Percentiles rank a stretch among this genome's conserved stretches.
These are phyloP conservation scores for Epichloe sp. DNA, from an alignment of 2,329 filamentous ascomycete genomes.

Conservation along the genomic window DNA sequence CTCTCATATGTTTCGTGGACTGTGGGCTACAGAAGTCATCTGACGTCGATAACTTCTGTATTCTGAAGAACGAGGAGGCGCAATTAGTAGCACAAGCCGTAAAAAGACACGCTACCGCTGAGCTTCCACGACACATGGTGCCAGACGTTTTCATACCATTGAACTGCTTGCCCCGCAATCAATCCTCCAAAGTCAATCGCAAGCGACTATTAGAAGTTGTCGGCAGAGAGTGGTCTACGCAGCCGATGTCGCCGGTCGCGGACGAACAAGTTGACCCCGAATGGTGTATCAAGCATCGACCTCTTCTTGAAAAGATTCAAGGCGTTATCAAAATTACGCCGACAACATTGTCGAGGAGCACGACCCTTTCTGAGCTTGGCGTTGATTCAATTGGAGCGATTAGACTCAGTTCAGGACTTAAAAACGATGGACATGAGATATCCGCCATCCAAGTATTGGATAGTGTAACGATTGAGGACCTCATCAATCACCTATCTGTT, in stretches of 20 bases:
- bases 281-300: neutral
- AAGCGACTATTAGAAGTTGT: neutral
- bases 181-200: neutral
- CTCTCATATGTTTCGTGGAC: neutral
- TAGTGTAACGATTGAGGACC: neutral
- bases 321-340: neutral
- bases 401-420: neutral
- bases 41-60: neutral
- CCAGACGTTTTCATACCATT: neutral
- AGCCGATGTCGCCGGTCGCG: neutral
- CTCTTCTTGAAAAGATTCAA: neutral
- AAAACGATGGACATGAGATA: neutral
- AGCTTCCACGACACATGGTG: neutral
- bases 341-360: neutral
- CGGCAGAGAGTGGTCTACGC: neutral
- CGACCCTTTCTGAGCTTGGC: neutral
- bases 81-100: neutral
- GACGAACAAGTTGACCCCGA: neutral
- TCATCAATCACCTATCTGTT: neutral
- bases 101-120: neutral
- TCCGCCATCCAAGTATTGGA: neutral
- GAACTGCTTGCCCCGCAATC: neutral
- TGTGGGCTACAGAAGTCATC: neutral
- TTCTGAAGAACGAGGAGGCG: neutral
- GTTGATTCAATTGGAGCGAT: neutral